Evolutionary conservation across 208 protist species (phyloP).

Genomic region (Borovskyia barvae): DNA sequence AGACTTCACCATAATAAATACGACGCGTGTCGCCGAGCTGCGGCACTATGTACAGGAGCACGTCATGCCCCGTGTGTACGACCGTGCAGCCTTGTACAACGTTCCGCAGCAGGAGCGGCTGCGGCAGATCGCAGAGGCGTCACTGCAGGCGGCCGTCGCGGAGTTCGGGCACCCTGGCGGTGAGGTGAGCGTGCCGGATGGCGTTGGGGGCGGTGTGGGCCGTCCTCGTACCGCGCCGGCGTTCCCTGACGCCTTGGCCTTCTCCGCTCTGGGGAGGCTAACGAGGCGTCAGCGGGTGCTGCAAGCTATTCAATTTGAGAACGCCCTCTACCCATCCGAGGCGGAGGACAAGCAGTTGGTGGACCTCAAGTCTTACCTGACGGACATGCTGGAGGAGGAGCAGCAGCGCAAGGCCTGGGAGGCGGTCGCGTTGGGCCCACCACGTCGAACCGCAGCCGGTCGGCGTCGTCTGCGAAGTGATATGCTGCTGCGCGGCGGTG

Average conservation of each 20-base stretch:
- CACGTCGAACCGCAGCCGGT: conserved; percentile 19
- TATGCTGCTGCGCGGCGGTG: neutral
- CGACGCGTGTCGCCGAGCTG: conserved; percentile 65
- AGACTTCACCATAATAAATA: conserved; percentile 78
- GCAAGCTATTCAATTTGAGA: conserved; percentile 71
- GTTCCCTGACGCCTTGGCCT: conserved; percentile 7
- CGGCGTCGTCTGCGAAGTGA: conserved; percentile 21
- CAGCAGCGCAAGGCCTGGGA: conserved; percentile 26
- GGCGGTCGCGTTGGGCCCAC: conserved; percentile 17
- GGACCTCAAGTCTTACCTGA: conserved; percentile 69
- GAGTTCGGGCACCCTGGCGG: conserved; percentile 34
- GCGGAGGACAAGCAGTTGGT: conserved; percentile 78
- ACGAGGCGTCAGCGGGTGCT: conserved; percentile 30
- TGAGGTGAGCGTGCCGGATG: conserved; percentile 12
- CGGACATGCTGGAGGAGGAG: conserved; percentile 69
- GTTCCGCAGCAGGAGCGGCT: conserved; percentile 55
- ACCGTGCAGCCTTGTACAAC: conserved; percentile 72
- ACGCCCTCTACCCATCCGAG: conserved; percentile 81
- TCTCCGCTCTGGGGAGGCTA: conserved; percentile 10
- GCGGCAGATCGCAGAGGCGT: conserved; percentile 38
- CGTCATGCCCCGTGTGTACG: conserved; percentile 79
- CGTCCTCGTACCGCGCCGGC: conserved; percentile 19
- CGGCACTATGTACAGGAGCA: conserved; percentile 52
- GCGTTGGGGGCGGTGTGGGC: conserved; percentile 7
- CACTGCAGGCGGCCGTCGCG: conserved; percentile 22